Conservation (phyloP, 768 basidiomycete species). For the Lactarius hengduanensis region DNA sequence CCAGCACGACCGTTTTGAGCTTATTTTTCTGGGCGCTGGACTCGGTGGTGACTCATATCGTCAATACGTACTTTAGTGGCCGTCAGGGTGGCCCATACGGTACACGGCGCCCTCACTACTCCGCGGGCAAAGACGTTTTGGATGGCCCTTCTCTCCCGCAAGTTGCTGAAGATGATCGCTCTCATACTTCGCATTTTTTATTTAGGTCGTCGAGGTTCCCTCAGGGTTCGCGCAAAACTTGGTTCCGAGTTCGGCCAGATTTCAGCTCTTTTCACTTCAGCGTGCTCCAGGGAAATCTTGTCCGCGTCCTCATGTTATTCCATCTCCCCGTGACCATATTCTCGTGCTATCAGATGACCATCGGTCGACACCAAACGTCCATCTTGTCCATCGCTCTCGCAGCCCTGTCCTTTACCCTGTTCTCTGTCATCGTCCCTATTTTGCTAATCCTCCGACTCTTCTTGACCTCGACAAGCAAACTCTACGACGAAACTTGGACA, state of each 20-base stretch:
- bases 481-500: conserved; percentile 94
- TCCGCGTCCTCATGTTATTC: conserved; percentile 87
- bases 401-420: conserved; percentile 71
- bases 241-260: conserved; percentile 58
- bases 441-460: conserved; percentile 76
- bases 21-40: conserved; percentile 73
- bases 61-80: conserved; percentile 31
- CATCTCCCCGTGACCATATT: conserved; percentile 94
- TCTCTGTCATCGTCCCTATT: conserved; percentile 76
- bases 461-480: conserved; percentile 78
- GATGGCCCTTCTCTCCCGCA: conserved; percentile 36
- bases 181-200: conserved; percentile 44
- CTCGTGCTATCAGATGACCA: conserved; percentile 81
- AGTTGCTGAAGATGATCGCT: conserved; percentile 50
- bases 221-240: conserved; percentile 39
- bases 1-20: conserved; percentile 67
- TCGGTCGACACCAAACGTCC: conserved; percentile 50
- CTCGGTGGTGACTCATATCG: conserved; percentile 44
- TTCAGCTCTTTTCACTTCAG: conserved; percentile 79
- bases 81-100: conserved; percentile 34
- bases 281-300: conserved; percentile 85
- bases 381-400: conserved; percentile 72
- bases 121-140: conserved; percentile 52
- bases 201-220: conserved; percentile 42
- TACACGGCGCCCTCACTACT: conserved; percentile 43